Evolutionary conservation across 306 rosid species (phyloP), one percentile per base, ranked within the genome.

Genomic region (Fragaria vesca): DNA sequence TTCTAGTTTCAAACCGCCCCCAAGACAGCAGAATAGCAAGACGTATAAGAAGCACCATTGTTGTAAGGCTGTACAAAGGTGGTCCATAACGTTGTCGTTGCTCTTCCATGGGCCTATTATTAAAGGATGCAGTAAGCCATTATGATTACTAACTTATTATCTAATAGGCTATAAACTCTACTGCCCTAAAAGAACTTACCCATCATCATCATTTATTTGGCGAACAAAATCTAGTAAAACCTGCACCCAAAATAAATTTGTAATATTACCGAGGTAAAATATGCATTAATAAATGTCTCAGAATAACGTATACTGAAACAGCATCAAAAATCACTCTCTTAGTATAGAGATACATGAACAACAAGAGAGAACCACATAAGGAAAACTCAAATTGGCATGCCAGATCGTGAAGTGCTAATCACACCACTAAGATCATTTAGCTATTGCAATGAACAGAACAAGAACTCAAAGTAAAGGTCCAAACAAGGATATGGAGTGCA

Each of bases 51-150:
- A 86, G 91, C 73, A 82, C 90, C 98, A 92, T 83, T 38, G 66
- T 54, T 66, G 98, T 95, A 74, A 95, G 98, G 75, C 80, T 88
- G 80, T 95, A 95, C 67, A 95, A 82, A 12, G 96, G 93, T 13
- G 96, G 97, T 80, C 98, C 98, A 85, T 95, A 95, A 77, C 98
- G 98, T 45, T 88, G 92, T 0, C 98, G 86, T 80, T 95, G 98
- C 83, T 95, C 97, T 84, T 95, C 98, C 98, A 95, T 95, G 68
- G 98, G 98, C 90, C 98, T 95, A 48, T 75, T 67, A 80, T 86
- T 66, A 74, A 71, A 67, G 76, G 18, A 58, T 61, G 55, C 43
- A 54, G 26, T 21, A 10, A 80, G 70, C 42, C 2, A 26, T 68
- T 40, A 61, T 69, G 50, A 3, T 3, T 3, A 32, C 36, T 32